These are phyloP conservation scores for Striga asiatica DNA, from an alignment of 257 asterid species.

Conservation along the genomic window DNA sequence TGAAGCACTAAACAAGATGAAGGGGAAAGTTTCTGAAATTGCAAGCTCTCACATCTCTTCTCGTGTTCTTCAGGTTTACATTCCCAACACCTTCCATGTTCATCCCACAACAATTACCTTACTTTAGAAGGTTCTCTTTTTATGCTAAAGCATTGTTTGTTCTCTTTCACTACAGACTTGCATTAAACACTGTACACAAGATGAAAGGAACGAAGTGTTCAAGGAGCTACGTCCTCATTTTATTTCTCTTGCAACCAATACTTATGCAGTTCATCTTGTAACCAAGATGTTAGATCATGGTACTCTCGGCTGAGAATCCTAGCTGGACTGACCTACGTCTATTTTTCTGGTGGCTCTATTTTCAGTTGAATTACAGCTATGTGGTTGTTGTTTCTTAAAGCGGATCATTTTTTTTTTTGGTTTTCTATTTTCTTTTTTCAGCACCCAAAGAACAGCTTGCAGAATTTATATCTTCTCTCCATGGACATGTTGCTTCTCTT, in stretches of 20 bases:
- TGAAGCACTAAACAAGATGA: conserved; percentile 78
- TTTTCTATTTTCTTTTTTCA: conserved; percentile 15
- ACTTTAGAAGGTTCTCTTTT: conserved; percentile 10
- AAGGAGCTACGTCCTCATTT: conserved; percentile 69
- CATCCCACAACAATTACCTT: conserved; percentile 1
- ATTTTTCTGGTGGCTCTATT: not conserved
- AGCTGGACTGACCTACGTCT: not conserved
- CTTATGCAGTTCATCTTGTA: conserved; percentile 82
- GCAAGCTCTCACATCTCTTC: conserved; percentile 79
- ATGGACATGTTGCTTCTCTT: conserved; percentile 71
- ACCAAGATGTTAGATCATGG: conserved; percentile 79
- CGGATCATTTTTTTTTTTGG: not conserved
- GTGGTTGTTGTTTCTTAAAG: not conserved
- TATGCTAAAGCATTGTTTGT: not conserved
- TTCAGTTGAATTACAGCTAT: not conserved
- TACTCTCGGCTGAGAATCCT: conserved; percentile 17
- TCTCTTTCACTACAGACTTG: conserved; percentile 48
- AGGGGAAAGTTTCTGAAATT: conserved; percentile 85
- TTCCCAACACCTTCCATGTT: conserved; percentile 4
- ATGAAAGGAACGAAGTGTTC: conserved; percentile 64
- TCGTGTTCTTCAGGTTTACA: conserved; percentile 88
- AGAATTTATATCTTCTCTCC: conserved; percentile 66
- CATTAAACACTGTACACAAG: conserved; percentile 75
- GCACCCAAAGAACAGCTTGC: conserved; percentile 78
- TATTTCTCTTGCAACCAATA: conserved; percentile 50